phyloP scores from a whole-genome alignment of 2,329 filamentous ascomycete genomes.

The Parascedosporium putredinis region DNA sequence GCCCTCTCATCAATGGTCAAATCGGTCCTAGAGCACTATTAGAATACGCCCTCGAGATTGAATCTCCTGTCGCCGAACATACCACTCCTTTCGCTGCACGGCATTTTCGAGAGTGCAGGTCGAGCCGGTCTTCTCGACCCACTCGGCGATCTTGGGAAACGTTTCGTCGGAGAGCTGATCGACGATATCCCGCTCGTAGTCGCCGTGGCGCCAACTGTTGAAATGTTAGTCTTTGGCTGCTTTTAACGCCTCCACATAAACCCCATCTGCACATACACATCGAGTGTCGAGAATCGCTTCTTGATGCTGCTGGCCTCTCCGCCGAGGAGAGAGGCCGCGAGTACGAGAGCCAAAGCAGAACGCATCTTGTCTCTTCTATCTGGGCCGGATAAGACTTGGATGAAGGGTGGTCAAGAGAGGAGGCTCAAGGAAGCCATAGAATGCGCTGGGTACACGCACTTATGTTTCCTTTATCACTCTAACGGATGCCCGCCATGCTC shows the following conservation, averaged over 20 bases:
- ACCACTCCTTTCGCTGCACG: slow-evolving; percentile 7
- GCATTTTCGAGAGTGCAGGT: slow-evolving; percentile 12
- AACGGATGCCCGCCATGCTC: too few relatives aligned
- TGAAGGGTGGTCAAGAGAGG: neutral
- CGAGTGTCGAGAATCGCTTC: neutral
- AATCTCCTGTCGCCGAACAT: too few relatives aligned
- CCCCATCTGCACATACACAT: neutral
- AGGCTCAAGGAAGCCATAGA: neutral
- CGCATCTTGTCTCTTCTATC: neutral
- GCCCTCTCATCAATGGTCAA: slow-evolving; percentile 17
- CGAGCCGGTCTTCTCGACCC: slow-evolving; percentile 6
- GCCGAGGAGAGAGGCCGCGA: neutral
- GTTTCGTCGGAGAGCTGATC: slow-evolving; percentile 11
- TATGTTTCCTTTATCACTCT: too few relatives aligned
- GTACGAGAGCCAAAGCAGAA: neutral
- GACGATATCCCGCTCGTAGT: slow-evolving; percentile 8
- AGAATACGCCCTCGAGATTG: neutral
- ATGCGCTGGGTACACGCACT: too few relatives aligned
- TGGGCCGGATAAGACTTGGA: neutral
- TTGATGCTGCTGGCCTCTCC: neutral
- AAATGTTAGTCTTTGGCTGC: too few relatives aligned
- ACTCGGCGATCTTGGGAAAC: slow-evolving; percentile 11
- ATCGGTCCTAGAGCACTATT: slow-evolving; percentile 13
- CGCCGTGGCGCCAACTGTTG: neutral
- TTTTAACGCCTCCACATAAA: too few relatives aligned